Conservation (phyloP, 371 early-diverging fungal genomes). For the Rhizopus sp. region DNA sequence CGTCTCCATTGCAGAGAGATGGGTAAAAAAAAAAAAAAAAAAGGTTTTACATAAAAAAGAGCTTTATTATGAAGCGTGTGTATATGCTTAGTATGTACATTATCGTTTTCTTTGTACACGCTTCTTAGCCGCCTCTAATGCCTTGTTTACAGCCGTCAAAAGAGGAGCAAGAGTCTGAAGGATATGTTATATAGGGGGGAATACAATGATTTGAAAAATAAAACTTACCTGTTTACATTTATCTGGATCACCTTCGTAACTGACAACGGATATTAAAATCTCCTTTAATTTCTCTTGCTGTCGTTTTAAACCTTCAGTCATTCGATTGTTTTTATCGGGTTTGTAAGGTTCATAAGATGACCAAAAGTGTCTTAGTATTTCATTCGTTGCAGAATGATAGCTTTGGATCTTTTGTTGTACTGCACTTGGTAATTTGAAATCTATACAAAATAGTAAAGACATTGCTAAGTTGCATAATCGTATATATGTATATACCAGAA, state of each 20-base stretch:
- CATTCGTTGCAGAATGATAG: conserved; percentile 63
- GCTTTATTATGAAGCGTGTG: too few species aligned
- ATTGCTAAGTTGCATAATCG: neutral
- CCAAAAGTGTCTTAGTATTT: conserved; percentile 70
- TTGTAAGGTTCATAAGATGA: conserved; percentile 56
- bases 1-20: too few species aligned
- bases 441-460: conserved; percentile 12
- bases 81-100: neutral
- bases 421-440: conserved; percentile 42
- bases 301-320: conserved; percentile 55
- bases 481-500: conserved; percentile 24
- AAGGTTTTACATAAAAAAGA: too few species aligned
- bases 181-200: conserved; percentile 12
- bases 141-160: conserved; percentile 47
- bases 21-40: too few species aligned
- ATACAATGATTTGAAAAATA: neutral
- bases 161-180: conserved; percentile 54
- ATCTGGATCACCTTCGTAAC: conserved; percentile 35
- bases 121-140: conserved; percentile 57
- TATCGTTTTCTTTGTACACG: conserved; percentile 43
- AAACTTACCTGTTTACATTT: conserved; percentile 39
- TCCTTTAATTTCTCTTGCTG: conserved; percentile 53
- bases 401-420: conserved; percentile 52
- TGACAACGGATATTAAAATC: conserved; percentile 34
- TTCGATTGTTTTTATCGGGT: conserved; percentile 53